These are phyloP conservation scores for Hsuehochloa calcarea DNA, from an alignment of 176 grass and related monocot genomes.

Conservation along the genomic window DNA sequence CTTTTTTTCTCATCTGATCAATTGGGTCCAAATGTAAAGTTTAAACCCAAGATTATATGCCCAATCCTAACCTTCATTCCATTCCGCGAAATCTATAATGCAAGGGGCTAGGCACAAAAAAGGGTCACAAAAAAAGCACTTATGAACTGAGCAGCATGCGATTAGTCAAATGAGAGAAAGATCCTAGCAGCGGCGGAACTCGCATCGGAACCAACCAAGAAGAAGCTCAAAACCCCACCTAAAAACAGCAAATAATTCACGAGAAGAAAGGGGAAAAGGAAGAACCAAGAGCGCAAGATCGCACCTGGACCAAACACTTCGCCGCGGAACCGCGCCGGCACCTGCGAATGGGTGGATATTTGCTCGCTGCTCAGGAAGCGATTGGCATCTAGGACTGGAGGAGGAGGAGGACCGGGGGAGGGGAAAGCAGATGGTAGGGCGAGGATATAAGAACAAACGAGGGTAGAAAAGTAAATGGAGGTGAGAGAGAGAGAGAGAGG, in stretches of 20 bases:
- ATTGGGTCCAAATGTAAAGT: too few species aligned
- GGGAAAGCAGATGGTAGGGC: slow-evolving; percentile 29
- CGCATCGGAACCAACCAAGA: background rate
- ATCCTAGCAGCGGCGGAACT: background rate
- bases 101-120: background rate
- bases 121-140: background rate
- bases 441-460: slow-evolving; percentile 32
- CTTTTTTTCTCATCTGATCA: too few species aligned
- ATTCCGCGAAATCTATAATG: slow-evolving; percentile 25
- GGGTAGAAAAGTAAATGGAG: slow-evolving; percentile 31
- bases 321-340: slow-evolving; percentile 7
- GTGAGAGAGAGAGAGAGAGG: background rate
- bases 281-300: background rate
- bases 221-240: background rate
- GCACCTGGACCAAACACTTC: slow-evolving; percentile 23
- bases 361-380: background rate
- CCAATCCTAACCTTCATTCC: background rate
- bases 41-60: background rate
- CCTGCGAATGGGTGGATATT: background rate
- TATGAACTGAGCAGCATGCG: background rate
- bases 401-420: background rate
- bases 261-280: background rate
- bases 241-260: background rate
- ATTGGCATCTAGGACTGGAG: slow-evolving; percentile 14
- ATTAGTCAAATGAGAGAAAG: background rate